These are phyloP conservation scores for Populus hybrid DNA, from an alignment of 441 rosid species.

Conservation along the genomic window DNA sequence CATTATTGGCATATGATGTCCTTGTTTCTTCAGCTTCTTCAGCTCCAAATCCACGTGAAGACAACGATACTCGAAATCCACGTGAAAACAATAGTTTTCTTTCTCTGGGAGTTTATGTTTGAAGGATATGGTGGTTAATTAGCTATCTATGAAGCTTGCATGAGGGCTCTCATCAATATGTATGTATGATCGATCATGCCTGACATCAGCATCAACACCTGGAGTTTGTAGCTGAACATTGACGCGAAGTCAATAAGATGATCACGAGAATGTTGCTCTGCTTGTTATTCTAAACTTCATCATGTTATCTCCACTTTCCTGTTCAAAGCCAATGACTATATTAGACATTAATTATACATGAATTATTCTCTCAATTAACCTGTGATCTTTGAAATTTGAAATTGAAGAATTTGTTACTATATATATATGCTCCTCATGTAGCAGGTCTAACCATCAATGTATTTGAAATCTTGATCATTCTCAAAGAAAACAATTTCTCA, in stretches of 20 bases:
- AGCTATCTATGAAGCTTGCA: neutral
- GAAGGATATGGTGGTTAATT: neutral
- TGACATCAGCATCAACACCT: neutral
- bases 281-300: neutral
- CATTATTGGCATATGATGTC: no score
- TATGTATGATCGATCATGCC: neutral
- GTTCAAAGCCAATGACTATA: neutral
- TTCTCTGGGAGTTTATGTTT: neutral
- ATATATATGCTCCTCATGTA: neutral
- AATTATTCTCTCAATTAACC: no score
- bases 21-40: no score
- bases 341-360: no score
- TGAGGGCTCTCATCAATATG: neutral
- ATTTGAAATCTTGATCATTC: neutral
- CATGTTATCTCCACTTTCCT: neutral
- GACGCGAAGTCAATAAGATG: neutral
- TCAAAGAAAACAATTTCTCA: neutral
- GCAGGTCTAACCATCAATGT: neutral
- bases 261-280: neutral
- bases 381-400: no score
- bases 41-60: no score
- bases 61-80: no score
- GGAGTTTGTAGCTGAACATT: neutral
- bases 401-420: neutral
- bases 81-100: neutral